Conservation (phyloP, 108 stramenopile genomes). For the Thalassiosira profunda region DNA sequence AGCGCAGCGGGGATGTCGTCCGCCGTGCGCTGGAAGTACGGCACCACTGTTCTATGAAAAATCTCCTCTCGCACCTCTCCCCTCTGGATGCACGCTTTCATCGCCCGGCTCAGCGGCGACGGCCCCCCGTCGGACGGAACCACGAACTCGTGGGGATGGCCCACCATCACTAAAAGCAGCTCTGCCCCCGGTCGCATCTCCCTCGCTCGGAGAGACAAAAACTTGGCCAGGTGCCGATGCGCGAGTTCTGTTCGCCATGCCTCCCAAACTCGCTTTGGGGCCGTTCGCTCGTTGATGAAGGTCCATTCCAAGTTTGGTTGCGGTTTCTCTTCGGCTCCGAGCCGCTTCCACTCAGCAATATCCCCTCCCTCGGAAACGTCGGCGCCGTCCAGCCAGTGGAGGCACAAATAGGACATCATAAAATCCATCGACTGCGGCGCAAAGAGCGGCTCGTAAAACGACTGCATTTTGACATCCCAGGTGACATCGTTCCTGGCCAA, state of each 20-base stretch:
- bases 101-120: constrained; percentile 21
- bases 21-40: constrained; percentile 26
- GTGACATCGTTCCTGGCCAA: constrained; percentile 8
- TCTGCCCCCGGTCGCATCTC: constrained; percentile 47
- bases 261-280: constrained; percentile 22
- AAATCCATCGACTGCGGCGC: constrained; percentile 27
- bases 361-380: constrained; percentile 6
- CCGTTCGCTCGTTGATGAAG: constrained; percentile 11
- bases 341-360: constrained; percentile 26
- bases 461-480: constrained; percentile 21
- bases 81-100: constrained; percentile 28
- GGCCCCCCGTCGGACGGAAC: background rate
- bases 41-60: constrained; percentile 16
- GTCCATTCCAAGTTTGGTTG: constrained; percentile 18
- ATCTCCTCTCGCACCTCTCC: constrained; percentile 29
- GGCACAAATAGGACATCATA: constrained; percentile 36
- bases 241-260: constrained; percentile 32
- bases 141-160: constrained; percentile 30
- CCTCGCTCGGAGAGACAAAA: constrained; percentile 27
- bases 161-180: constrained; percentile 41
- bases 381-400: constrained; percentile 41
- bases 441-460: constrained; percentile 42
- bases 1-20: constrained; percentile 32
- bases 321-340: constrained; percentile 13
- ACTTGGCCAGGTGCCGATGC: constrained; percentile 29